Percentiles rank a stretch among this genome's conserved stretches.
Conservation (phyloP, 106 monocot species). For the Chionographis japonica region DNA sequence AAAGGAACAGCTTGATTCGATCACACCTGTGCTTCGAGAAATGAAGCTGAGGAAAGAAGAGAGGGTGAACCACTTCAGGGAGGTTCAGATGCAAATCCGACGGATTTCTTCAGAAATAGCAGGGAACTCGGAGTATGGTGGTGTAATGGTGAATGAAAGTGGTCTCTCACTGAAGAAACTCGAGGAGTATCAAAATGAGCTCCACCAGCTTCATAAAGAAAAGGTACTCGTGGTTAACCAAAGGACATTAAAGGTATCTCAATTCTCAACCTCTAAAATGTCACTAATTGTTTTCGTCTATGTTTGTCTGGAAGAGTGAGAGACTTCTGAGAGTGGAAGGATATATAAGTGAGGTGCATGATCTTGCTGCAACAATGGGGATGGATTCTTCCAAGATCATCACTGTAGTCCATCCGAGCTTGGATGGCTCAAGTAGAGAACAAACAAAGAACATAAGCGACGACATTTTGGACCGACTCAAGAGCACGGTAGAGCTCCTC, state of each 20-base stretch:
- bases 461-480: slow-evolving; percentile 39
- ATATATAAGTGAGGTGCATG: slow-evolving; percentile 28
- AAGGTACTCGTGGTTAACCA: slow-evolving; percentile 35
- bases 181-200: slow-evolving; percentile 53
- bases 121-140: slow-evolving; percentile 19
- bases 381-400: slow-evolving; percentile 55
- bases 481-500: slow-evolving; percentile 32
- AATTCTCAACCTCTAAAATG: not conserved
- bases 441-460: slow-evolving; percentile 56
- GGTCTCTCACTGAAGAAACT: slow-evolving; percentile 71
- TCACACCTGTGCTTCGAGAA: slow-evolving; percentile 59
- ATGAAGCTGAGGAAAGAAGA: slow-evolving; percentile 63
- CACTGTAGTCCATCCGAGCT: slow-evolving; percentile 40
- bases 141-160: slow-evolving; percentile 40
- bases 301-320: slow-evolving; percentile 26
- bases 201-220: slow-evolving; percentile 50
- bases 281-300: not conserved
- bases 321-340: slow-evolving; percentile 45
- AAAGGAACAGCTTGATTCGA: slow-evolving; percentile 62
- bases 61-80: slow-evolving; percentile 46
- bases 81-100: slow-evolving; percentile 51
- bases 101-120: slow-evolving; percentile 53
- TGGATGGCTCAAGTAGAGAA: slow-evolving; percentile 15
- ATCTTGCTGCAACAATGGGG: slow-evolving; percentile 49
- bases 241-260: too few relatives aligned